Base-by-base conservation (phyloP, 2,329 filamentous ascomycete species). In the Rhinocladiella similis region DNA sequence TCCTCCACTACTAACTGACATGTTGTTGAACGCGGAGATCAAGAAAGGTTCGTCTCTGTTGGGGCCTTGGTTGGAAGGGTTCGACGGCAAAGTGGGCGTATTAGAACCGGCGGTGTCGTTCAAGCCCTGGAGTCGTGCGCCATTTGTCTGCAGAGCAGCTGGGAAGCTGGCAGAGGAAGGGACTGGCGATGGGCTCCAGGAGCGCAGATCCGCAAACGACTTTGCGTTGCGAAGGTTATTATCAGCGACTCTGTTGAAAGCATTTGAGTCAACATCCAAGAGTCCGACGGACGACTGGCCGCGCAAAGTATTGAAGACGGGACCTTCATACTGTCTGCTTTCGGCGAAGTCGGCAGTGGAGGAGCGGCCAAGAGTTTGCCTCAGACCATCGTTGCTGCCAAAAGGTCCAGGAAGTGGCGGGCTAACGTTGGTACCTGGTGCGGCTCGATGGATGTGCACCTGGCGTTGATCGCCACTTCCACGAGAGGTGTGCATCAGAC, bases 291-390 rank as follows among this genome's bases (percentile, higher is more conserved):
- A 87, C 64, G 93, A 90, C 62, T 93, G 86, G 19, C 89, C 87
- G 57, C 77, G 75, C 35, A 96, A 82, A 38, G 56, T 61, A 38
- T 63, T 63, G 63, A 91, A 93, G 63, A 88, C 88, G 63, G 83
- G 85, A 47, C 80, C 80, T 18, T 86, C 86, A 19, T 88, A 87
- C 60, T 88, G 88, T 52, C 89, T 83, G 50, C 89, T 85, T 61
- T 91, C 88, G 63, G 90, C 91, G 73, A 97, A 97, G 73, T 97
- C 94, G 64, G 95, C 96, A 1, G 94, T 97, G n/a, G 94, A 94
- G 14, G 94, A 92, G 61, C 94, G 88, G 76, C 91, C 96, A 35
- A 99, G 79, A 3, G 88, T 89, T 59, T 93, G 89, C 64, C 93
- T 87, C 65, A 91, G 87, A 54, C 89, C 85, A 62, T 96, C 90